Percentiles rank a stretch among this genome's conserved stretches.
Evolutionary conservation across 345 rosid genomes (phyloP).

Genomic region (Psidium guajava): DNA sequence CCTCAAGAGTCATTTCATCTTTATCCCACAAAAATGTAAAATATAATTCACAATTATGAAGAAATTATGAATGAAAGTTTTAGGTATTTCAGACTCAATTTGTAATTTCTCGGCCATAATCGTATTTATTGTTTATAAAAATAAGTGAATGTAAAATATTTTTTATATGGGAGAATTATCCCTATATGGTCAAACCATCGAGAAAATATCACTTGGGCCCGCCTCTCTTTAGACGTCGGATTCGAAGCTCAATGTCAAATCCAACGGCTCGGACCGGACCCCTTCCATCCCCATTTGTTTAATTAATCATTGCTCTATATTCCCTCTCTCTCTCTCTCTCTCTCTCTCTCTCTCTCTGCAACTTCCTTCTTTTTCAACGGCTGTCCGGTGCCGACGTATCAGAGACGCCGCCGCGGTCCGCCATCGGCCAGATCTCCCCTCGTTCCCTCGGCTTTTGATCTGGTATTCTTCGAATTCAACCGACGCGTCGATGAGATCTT

Average conservation of each 20-base stretch:
- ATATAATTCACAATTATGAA: no score
- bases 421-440: constrained; percentile 19
- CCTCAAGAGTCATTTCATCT: not conserved
- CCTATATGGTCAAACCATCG: not conserved
- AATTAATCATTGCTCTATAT: not conserved
- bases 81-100: not conserved
- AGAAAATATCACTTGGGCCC: not conserved
- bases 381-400: constrained; percentile 35
- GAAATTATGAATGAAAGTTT: not conserved
- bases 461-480: constrained; percentile 15
- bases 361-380: constrained; percentile 17
- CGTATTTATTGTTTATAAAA: no score
- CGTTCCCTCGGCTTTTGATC: constrained; percentile 2
- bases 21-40: not conserved
- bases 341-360: not conserved
- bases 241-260: not conserved
- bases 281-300: not conserved
- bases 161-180: not conserved
- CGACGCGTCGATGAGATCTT: not conserved
- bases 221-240: not conserved
- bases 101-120: no score
- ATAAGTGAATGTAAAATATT: no score
- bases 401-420: constrained; percentile 4
- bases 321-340: not conserved
- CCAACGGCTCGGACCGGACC: not conserved